Conservation (phyloP, 202 grass and related monocot genomes). For the Panicum hallii region DNA sequence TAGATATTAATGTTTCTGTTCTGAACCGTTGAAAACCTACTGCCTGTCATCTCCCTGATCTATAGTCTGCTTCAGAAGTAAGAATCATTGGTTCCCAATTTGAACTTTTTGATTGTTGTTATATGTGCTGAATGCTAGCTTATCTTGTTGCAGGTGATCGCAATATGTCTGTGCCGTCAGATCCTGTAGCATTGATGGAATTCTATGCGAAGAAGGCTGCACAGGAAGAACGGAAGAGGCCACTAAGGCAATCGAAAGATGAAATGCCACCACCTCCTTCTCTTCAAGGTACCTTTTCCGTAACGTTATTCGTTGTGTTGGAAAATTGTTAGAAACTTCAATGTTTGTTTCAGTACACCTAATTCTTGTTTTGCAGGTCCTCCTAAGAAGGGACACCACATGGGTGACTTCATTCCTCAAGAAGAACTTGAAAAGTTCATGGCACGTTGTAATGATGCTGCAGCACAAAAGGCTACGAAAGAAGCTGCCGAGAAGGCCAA, state of each 20-base stretch:
- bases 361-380: constrained; percentile 40
- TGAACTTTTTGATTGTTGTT: constrained; percentile 21
- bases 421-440: constrained; percentile 96
- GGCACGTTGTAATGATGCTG: constrained; percentile 78
- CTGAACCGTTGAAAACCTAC: background rate
- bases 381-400: constrained; percentile 93
- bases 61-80: constrained; percentile 30
- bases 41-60: background rate
- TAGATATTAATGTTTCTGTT: constrained; percentile 14
- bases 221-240: constrained; percentile 82
- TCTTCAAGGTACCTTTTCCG: constrained; percentile 70
- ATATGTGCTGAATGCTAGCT: constrained; percentile 26
- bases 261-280: constrained; percentile 98
- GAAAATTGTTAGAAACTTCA: constrained; percentile 1
- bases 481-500: constrained; percentile 93
- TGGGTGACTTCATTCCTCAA: constrained; percentile 95
- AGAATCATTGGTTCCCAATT: background rate
- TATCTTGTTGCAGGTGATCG: constrained; percentile 53
- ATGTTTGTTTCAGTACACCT: constrained; percentile 18
- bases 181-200: constrained; percentile 96
- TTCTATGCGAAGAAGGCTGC: constrained; percentile 96
- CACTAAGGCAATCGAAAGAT: constrained; percentile 74
- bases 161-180: constrained; percentile 50
- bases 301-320: background rate
- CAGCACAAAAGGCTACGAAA: constrained; percentile 68